phyloP scores from a whole-genome alignment of 768 basidiomycete species.

The Cystobasidium ongulense region DNA sequence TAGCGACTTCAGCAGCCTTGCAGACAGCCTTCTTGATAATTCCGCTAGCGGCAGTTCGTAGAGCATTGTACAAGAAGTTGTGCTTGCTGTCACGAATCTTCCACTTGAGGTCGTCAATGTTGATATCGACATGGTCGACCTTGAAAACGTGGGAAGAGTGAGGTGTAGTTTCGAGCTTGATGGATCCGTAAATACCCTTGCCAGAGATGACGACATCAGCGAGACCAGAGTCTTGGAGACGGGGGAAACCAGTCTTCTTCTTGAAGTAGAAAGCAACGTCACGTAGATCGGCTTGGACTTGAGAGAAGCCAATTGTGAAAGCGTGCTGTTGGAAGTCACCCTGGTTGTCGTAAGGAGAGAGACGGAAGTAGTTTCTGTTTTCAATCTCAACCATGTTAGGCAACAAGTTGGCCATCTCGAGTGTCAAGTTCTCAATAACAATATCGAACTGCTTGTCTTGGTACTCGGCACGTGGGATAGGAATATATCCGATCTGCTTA shows the following conservation, averaged over 20 bases:
- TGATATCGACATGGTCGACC: constrained; percentile 43
- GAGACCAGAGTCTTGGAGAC: constrained; percentile 69
- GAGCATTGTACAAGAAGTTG: constrained; percentile 74
- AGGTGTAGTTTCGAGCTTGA: constrained; percentile 46
- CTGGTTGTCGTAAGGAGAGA: constrained; percentile 61
- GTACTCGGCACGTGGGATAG: constrained; percentile 90
- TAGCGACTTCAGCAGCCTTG: constrained; percentile 58
- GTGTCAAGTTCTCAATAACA: constrained; percentile 84
- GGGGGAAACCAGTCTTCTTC: constrained; percentile 46
- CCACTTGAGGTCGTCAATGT: constrained; percentile 79
- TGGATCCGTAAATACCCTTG: constrained; percentile 61
- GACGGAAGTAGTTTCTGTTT: constrained; percentile 71
- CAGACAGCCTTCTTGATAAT: constrained; percentile 71
- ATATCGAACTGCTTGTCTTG: constrained; percentile 76
- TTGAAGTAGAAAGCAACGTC: constrained; percentile 77
- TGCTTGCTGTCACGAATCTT: constrained; percentile 85
- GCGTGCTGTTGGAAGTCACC: constrained; percentile 61
- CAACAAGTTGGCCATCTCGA: constrained; percentile 70
- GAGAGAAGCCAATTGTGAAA: constrained; percentile 64
- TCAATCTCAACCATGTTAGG: constrained; percentile 52
- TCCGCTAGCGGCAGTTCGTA: constrained; percentile 68
- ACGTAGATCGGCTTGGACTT: constrained; percentile 88
- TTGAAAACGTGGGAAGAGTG: constrained; percentile 46
- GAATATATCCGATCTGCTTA: constrained; percentile 61
- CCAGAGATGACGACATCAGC: constrained; percentile 64